Percentiles rank a stretch among this genome's conserved stretches.
Evolutionary conservation across 768 basidiomycete genomes (phyloP).

Genomic region (Suillus sp.): DNA sequence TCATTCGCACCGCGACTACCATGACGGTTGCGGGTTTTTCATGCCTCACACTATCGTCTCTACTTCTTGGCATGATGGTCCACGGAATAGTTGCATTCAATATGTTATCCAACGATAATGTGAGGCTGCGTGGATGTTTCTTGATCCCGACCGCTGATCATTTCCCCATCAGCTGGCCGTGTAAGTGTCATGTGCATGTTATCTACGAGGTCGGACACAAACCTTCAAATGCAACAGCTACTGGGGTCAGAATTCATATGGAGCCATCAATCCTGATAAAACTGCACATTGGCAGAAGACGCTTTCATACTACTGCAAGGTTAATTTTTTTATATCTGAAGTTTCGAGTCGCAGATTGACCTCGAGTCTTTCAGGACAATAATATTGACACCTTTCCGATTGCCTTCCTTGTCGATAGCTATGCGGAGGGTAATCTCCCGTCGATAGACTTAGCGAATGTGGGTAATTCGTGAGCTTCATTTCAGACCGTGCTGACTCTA

Average conservation of each 20-base stretch:
- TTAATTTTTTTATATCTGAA: slow-evolving; percentile 2
- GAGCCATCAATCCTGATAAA: slow-evolving; percentile 44
- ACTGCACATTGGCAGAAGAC: slow-evolving; percentile 35
- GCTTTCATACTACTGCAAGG: slow-evolving; percentile 37
- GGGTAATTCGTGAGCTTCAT: slow-evolving; percentile 12
- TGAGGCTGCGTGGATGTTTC: slow-evolving; percentile 14
- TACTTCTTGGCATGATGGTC: neutral
- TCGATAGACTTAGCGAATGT: slow-evolving; percentile 65
- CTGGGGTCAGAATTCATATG: slow-evolving; percentile 67
- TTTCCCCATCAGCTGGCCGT: slow-evolving; percentile 23
- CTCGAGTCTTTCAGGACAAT: slow-evolving; percentile 43
- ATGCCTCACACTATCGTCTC: neutral
- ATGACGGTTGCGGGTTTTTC: neutral
- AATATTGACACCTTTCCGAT: slow-evolving; percentile 60
- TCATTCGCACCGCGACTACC: neutral
- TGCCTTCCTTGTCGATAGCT: slow-evolving; percentile 63
- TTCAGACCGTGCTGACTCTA: neutral
- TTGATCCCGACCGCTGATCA: neutral
- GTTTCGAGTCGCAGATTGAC: neutral
- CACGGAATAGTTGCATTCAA: slow-evolving; percentile 21
- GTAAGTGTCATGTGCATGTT: slow-evolving; percentile 16
- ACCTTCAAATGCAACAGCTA: slow-evolving; percentile 23
- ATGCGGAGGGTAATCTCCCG: slow-evolving; percentile 56
- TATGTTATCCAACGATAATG: slow-evolving; percentile 28
- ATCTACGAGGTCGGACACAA: neutral